Base-by-base conservation (phyloP, 345 rosid genomes). In the Toxicodendron radicans region DNA sequence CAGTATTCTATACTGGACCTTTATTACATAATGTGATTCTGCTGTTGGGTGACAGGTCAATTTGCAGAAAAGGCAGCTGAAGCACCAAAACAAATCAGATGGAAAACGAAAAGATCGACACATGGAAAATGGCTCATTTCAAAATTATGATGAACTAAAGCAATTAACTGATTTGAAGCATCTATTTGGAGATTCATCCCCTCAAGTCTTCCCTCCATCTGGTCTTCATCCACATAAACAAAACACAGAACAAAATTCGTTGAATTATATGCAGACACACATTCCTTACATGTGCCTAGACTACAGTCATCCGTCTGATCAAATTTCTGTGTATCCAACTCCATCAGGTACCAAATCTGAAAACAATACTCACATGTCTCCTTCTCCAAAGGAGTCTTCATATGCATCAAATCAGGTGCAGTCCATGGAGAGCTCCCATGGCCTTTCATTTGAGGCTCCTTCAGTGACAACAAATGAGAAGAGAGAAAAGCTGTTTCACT, bases 371-470 rank as follows among this genome's bases (percentile, higher is more conserved):
- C 81, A 81, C 66, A 79, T 79, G 65, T 82, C 83, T 66, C 75
- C 87, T 82, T 79, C 77, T 63, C 79, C 84, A 72, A 80, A 85
- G 70, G 86, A 80, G 73, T 86, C 89, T 35, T 87, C 90, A 58
- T 80, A 80, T 85, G 79, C 87, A 71, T 91, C 97, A 66, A 90
- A 83, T 75, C 90, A 76, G 70, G 83, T 80, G 67, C 84, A 80
- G 68, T 82, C 87, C 56, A 49, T 77, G 21, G 89, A 86, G 77
- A 83, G 84, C 57, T 76, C 84, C 60, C 76, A 41, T 72, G 82
- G 81, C 68, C 79, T 83, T 73, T 54, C 76, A 48, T 73, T 80
- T 48, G 76, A 82, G 75, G 82, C 81, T 80, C 71, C 75, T 74
- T 73, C 66, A 75, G 56, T 69, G 76, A 38, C 68, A 70, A 78